Evolutionary conservation across 192 early-diverging fungal genomes (phyloP), one percentile per base, ranked within the genome.

Genomic region (Coemansia nantahalensis): DNA sequence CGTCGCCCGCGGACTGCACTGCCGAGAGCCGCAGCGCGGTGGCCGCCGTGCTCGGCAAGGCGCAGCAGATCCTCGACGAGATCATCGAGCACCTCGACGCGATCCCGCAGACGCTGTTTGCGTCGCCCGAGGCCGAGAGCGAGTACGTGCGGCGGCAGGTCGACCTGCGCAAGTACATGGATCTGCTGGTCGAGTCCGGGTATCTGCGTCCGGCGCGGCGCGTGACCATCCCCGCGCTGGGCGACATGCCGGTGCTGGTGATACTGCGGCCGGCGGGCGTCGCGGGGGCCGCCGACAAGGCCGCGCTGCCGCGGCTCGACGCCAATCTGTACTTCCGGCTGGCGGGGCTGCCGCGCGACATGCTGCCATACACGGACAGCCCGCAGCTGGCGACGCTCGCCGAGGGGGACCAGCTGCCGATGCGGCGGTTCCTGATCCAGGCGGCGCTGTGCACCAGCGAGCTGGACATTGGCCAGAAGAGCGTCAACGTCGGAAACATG

Each of bases 401-500:
- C 23, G 46, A 34, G 38, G 61, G 51, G 22, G 57, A 74, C 24
- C 73, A 62, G 50, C 51, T 79, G 19, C 94, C 96, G 11, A 79
- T 94, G 21, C 86, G 96, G 2, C 91, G 97, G 65, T 80, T 99
- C 24, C 80, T 99, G 65, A 77, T 99, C 1, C 85, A 92, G 35
- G 85, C 88, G 9, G 83, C 89, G 5, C 78, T 97, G 18, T 90
- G 86, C 51, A 77, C 87, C 21, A 88, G 92, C 6, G 77, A 89
- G 34, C 91, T 99, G 81, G 93, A 94, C 34, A 68, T 99, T 2
- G 93, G 93, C 17, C 96, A 99, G 61, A 91, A 90, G 59, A 90
- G 94, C 68, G 96, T 96, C 74, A 97, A 97, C 48, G 95, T 99
- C 72, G 96, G 96, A 26, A 79, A 82, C 18, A 79, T 97, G 47